Conservation (phyloP, 108 stramenopile species). For the Stephanodiscus minutulus region DNA sequence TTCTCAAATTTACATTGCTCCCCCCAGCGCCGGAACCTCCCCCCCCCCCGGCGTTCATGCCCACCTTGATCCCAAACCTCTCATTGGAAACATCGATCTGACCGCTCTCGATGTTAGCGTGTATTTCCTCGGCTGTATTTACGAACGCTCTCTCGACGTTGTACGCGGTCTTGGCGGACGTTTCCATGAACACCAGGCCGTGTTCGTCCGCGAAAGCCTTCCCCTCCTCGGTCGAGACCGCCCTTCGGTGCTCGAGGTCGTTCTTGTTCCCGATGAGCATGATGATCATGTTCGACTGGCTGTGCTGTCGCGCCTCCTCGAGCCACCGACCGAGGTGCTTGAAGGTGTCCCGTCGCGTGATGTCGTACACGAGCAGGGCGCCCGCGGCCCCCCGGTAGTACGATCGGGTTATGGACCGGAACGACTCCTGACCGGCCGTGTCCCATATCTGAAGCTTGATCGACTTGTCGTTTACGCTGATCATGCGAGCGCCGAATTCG, state of each 20-base stretch:
- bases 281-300: conserved; percentile 98
- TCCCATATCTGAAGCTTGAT: conserved; percentile 93
- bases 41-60: conserved; percentile 71
- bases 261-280: conserved; percentile 98
- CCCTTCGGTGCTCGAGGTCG: conserved; percentile 93
- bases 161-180: conserved; percentile 95
- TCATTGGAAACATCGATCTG: conserved; percentile 98
- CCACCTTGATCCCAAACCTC: conserved; percentile 95
- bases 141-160: conserved; percentile 99
- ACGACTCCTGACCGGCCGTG: conserved; percentile 95
- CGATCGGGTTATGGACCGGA: conserved; percentile 98
- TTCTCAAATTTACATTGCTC: conserved; percentile 15
- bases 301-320: conserved; percentile 98
- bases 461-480: conserved; percentile 86
- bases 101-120: conserved; percentile 94
- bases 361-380: conserved; percentile 98
- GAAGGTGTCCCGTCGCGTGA: conserved; percentile 98
- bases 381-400: conserved; percentile 99
- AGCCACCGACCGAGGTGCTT: conserved; percentile 97
- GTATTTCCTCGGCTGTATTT: conserved; percentile 96
- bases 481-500: conserved; percentile 98
- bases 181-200: conserved; percentile 98
- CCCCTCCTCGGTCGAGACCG: conserved; percentile 90
- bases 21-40: conserved; percentile 16
- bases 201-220: conserved; percentile 95